Base-by-base conservation (phyloP, 1,139 yeast species). In the Debaryomyces sp. region DNA sequence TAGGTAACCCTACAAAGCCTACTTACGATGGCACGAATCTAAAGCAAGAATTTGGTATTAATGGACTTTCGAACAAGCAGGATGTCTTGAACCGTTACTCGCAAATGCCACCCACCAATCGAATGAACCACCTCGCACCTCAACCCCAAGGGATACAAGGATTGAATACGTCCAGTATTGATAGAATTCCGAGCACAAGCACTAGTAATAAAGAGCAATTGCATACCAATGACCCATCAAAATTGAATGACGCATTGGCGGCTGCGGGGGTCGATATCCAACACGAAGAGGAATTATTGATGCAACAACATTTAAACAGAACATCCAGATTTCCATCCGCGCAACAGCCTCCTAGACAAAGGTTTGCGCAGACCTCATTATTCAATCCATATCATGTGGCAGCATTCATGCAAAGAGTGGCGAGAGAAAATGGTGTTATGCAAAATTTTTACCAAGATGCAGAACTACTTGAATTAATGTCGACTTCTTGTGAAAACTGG, bases 231-330 rank as follows among this genome's bases (percentile, higher is more conserved):
- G 97, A 91, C 57, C 96, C 97, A 0, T 88, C 90, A 45, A 89
- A 88, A 57, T 79, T 92, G 57, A 87, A 95, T 38, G 98, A 94
- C 68, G 97, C 96, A 0, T 78, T 92, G 50, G 82, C 92, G 6
- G 91, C 96, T 0, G 97, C 98, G 0, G 98, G 98, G 52, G 96
- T 92, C 15, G 95, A 92, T 63, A 75, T 92, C 41, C 88, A 88
- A 56, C 95, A 89, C 50, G 98, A 92, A 71, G 98, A 92, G 67
- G 95, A 89, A 36, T 68, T 80, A 10, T 70, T 80, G 58, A 54
- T 68, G 44, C 71, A 70, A 60, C 65, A 73, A 56, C 70, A 75
- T 62, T 50, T 56, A 50, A 61, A 61, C 48, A 54, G 76, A 52
- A 46, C 46, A 15, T 49, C 39, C 47, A 46, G 41, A 21, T 29